Evolutionary conservation across 108 stramenopile genomes (phyloP).

Genomic region (Stephanodiscus triporus): DNA sequence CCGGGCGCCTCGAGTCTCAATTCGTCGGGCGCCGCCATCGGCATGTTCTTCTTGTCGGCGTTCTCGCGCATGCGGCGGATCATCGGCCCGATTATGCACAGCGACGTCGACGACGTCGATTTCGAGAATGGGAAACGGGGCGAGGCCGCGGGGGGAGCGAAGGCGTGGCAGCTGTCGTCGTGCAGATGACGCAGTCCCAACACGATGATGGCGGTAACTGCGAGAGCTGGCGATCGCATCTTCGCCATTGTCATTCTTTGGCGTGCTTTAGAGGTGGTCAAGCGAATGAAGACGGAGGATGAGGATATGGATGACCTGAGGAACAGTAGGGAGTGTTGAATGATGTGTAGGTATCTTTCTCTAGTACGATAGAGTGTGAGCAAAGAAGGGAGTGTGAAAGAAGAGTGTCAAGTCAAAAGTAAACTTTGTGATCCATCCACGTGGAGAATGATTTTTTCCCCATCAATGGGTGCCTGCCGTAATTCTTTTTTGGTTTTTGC

Average conservation of each 20-base stretch:
- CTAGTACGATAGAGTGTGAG: no score
- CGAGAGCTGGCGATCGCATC: not conserved
- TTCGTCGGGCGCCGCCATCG: slow-evolving; percentile 72
- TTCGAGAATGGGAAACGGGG: not conserved
- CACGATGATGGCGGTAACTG: not conserved
- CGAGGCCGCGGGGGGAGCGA: not conserved
- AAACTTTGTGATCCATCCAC: no score
- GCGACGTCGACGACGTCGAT: not conserved
- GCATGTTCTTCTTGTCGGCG: slow-evolving; percentile 76
- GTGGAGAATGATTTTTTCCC: no score
- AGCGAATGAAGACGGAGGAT: no score
- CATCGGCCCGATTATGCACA: slow-evolving; percentile 80
- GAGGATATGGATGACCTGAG: no score
- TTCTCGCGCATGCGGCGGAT: slow-evolving; percentile 81
- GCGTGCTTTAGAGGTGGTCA: no score
- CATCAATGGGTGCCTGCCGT: not conserved
- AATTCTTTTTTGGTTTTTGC: slow-evolving; percentile 3
- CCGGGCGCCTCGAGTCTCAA: slow-evolving; percentile 74
- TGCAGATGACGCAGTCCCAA: not conserved
- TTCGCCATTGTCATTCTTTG: not conserved
- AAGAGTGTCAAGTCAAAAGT: no score
- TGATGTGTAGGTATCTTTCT: no score
- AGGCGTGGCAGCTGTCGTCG: not conserved
- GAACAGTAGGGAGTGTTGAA: no score
- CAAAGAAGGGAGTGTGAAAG: no score